Conservation (phyloP, 208 protist genomes). For the Herpetomonas tarakana region DNA sequence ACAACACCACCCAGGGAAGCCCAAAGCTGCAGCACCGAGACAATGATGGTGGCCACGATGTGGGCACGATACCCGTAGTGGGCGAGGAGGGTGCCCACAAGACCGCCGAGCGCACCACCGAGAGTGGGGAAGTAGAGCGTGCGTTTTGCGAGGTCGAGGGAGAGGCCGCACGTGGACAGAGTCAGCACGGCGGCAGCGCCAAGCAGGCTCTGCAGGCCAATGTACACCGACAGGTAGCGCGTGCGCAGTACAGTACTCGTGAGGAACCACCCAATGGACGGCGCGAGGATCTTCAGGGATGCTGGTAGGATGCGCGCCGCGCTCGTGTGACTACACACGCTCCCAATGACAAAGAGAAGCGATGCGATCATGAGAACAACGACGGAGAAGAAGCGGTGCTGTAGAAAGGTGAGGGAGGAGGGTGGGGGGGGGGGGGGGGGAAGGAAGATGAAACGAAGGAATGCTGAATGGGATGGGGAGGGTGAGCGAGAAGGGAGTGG, state of each 20-base stretch:
- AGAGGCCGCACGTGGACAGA: neutral
- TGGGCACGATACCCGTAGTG: too few species aligned
- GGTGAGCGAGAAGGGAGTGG: too few species aligned
- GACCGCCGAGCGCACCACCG: neutral
- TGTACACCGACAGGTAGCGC: constrained; percentile 13
- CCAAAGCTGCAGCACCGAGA: constrained; percentile 40
- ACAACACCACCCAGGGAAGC: constrained; percentile 35
- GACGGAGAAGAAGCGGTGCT: too few species aligned
- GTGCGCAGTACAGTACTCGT: constrained; percentile 25
- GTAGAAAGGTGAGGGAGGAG: too few species aligned
- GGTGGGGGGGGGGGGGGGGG: too few species aligned
- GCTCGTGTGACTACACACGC: constrained; percentile 13
- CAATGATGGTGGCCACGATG: neutral
- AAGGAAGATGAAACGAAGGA: too few species aligned
- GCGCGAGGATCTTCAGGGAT: constrained; percentile 11
- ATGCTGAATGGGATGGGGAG: too few species aligned
- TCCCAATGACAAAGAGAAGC: neutral
- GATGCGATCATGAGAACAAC: too few species aligned
- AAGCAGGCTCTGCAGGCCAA: constrained; percentile 19
- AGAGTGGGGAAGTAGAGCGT: constrained; percentile 8
- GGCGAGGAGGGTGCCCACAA: neutral
- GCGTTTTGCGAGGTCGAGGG: constrained; percentile 14
- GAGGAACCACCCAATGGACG: constrained; percentile 33
- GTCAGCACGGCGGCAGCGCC: constrained; percentile 20
- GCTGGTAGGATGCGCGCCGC: constrained; percentile 17